Percentiles rank a stretch among this genome's conserved stretches.
Evolutionary conservation across 1,139 yeast species (phyloP).

Genomic region (Wickerhamomyces sp.): DNA sequence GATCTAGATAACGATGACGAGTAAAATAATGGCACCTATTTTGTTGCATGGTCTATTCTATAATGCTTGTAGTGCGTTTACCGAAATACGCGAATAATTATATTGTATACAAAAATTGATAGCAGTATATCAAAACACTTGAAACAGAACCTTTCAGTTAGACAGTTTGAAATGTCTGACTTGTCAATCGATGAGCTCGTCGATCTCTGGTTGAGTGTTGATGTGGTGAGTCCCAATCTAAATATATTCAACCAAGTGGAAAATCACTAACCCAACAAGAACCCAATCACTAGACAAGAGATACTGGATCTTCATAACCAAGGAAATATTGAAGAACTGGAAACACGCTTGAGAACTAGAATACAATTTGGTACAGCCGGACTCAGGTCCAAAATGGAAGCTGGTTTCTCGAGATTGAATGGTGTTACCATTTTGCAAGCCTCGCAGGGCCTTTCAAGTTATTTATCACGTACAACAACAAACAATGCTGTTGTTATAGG

Average conservation of each 20-base stretch:
- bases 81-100: too few species aligned
- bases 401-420: slow-evolving; percentile 88
- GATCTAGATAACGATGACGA: slow-evolving; percentile 3
- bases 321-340: slow-evolving; percentile 42
- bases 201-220: slow-evolving; percentile 45
- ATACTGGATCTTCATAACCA: slow-evolving; percentile 42
- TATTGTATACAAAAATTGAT: too few species aligned
- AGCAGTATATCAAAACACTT: too few species aligned
- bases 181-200: slow-evolving; percentile 29
- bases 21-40: neutral
- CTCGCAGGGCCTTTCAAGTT: slow-evolving; percentile 81
- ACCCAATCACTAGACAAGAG: slow-evolving; percentile 53
- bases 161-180: slow-evolving; percentile 4
- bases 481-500: slow-evolving; percentile 69
- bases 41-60: too few species aligned
- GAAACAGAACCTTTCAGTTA: too few species aligned
- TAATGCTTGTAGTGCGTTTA: too few species aligned
- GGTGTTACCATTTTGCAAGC: slow-evolving; percentile 88
- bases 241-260: neutral
- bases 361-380: slow-evolving; percentile 95
- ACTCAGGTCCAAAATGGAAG: slow-evolving; percentile 78
- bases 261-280: slow-evolving; percentile 24
- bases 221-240: slow-evolving; percentile 26
- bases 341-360: slow-evolving; percentile 42
- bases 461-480: slow-evolving; percentile 37